Evolutionary conservation across 129 eudicot species (phyloP).

Genomic region (Ambrosia trifida): DNA sequence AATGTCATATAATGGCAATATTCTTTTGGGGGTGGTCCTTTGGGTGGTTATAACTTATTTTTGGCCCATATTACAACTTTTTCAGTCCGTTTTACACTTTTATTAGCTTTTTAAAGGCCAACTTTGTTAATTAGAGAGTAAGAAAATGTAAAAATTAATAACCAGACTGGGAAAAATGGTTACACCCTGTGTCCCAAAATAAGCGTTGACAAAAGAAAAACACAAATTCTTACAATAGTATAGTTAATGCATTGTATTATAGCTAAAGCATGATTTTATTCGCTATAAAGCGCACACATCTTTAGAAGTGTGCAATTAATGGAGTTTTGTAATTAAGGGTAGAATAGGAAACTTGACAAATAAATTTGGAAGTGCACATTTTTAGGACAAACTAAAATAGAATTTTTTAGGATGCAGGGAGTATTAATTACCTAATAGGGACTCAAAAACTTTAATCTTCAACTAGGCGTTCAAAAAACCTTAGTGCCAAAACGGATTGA

Average conservation of each 20-base stretch:
- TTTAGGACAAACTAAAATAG: background rate
- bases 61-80: background rate
- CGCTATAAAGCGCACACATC: background rate
- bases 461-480: background rate
- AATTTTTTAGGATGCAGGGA: background rate
- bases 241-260: background rate
- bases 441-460: background rate
- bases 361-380: constrained; percentile 8
- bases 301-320: constrained; percentile 2
- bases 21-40: background rate
- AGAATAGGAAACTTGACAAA: background rate
- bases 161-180: background rate
- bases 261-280: background rate
- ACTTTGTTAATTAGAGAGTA: background rate
- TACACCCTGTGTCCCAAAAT: background rate
- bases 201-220: background rate
- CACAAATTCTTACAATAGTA: background rate
- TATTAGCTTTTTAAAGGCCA: background rate
- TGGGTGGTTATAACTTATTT: background rate
- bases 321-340: background rate
- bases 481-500: background rate
- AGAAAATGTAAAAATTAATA: background rate
- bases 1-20: constrained; percentile 1
- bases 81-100: background rate
- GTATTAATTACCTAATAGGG: background rate